phyloP scores from a whole-genome alignment of 1,139 yeast species.

The Debaryomyces sp. region DNA sequence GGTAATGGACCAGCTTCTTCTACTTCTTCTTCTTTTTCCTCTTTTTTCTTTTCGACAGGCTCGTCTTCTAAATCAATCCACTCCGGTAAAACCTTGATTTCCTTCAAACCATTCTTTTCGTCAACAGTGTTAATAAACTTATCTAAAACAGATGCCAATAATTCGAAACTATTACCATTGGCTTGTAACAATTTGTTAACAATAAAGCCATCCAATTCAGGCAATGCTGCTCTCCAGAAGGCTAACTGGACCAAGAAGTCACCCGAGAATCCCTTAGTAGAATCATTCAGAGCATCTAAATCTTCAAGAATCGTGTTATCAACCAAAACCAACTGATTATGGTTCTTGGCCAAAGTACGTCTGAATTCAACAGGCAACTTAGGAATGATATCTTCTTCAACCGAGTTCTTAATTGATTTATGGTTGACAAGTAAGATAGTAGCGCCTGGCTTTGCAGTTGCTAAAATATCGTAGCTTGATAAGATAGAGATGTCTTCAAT shows the following conservation, averaged over 20 bases:
- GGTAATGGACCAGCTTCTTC: slow-evolving; percentile 42
- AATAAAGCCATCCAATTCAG: slow-evolving; percentile 63
- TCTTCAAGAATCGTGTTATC: slow-evolving; percentile 65
- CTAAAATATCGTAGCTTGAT: slow-evolving; percentile 59
- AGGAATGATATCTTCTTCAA: slow-evolving; percentile 50
- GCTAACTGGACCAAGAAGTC: slow-evolving; percentile 78
- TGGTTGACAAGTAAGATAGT: slow-evolving; percentile 53
- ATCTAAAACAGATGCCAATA: slow-evolving; percentile 80
- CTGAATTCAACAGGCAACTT: slow-evolving; percentile 57
- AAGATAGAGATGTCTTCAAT: slow-evolving; percentile 63
- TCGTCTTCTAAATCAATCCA: slow-evolving; percentile 40
- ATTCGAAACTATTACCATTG: slow-evolving; percentile 79
- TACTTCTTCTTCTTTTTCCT: slow-evolving; percentile 21
- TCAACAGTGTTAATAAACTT: slow-evolving; percentile 60
- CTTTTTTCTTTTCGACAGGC: slow-evolving; percentile 19
- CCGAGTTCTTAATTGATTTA: slow-evolving; percentile 40
- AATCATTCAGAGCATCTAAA: slow-evolving; percentile 46
- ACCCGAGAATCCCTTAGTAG: slow-evolving; percentile 76
- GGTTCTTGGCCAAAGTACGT: slow-evolving; percentile 55
- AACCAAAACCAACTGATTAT: slow-evolving; percentile 53
- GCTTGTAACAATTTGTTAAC: slow-evolving; percentile 82
- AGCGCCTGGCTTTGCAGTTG: slow-evolving; percentile 61
- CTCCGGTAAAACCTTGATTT: slow-evolving; percentile 45
- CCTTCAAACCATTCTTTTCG: slow-evolving; percentile 49
- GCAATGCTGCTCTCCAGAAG: slow-evolving; percentile 75